These are phyloP conservation scores for Mortierella sp. DNA, from an alignment of 371 early-diverging fungal genomes.

Conservation along the genomic window DNA sequence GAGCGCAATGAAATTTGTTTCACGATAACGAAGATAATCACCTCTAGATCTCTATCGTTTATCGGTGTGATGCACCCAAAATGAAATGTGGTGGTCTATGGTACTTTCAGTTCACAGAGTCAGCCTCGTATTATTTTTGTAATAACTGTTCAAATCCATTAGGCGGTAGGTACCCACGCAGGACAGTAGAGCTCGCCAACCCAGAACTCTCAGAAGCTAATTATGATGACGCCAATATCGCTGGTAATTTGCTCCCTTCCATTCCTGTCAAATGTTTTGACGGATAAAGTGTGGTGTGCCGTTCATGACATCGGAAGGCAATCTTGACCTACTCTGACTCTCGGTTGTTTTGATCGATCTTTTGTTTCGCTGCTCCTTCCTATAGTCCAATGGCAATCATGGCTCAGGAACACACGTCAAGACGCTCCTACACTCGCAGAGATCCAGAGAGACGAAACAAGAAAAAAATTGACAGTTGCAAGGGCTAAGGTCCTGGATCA, in stretches of 20 bases:
- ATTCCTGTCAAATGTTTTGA: neutral
- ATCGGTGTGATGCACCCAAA: too few relatives aligned
- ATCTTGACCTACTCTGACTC: neutral
- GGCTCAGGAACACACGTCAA: constrained; percentile 76
- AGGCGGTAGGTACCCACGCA: constrained; percentile 47
- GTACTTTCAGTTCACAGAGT: too few relatives aligned
- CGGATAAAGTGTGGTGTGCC: too few relatives aligned
- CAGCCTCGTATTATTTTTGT: too few relatives aligned
- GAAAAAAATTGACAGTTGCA: constrained; percentile 37
- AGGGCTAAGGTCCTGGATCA: constrained; percentile 52
- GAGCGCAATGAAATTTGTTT: too few relatives aligned
- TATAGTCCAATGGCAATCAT: constrained; percentile 77
- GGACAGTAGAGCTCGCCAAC: constrained; percentile 46
- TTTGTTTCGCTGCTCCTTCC: neutral
- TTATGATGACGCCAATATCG: constrained; percentile 63
- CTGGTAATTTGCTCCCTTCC: constrained; percentile 56
- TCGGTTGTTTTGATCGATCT: neutral
- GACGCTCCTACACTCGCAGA: constrained; percentile 67
- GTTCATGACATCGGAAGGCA: neutral
- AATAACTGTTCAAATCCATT: neutral
- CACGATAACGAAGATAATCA: too few relatives aligned
- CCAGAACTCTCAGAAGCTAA: constrained; percentile 50
- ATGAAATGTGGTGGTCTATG: too few relatives aligned
- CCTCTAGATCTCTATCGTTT: too few relatives aligned
- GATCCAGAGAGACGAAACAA: constrained; percentile 45